Base-by-base conservation (phyloP, 1,284 basidiomycete species). In the Sanguinoderma infundibulare region DNA sequence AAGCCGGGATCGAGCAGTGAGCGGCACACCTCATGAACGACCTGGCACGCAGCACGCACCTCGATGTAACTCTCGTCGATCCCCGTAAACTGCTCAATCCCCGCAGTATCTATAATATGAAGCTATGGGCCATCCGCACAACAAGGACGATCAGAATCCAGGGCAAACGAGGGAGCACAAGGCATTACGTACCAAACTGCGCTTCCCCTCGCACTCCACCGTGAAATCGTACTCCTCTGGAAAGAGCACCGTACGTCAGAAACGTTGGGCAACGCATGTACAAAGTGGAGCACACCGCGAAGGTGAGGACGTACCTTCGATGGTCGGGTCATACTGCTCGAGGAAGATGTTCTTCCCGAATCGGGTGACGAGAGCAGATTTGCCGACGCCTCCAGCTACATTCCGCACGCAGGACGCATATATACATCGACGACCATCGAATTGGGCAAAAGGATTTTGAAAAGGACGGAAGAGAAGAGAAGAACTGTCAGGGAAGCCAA, bases 81-180 rank as follows among this genome's bases (percentile, higher is more conserved):
- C 22, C 88, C 87, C 14, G 81, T 90, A 72, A 94, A 94, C 73
- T 94, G 94, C 71, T 93, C 93, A n/a, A 90, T 89, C 12, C 95
- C 94, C 20, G 95, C 95, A 14, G 95, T 96, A 73, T 96, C 95
- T 58, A 95, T 76, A 39, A 96, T 88, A 72, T 96, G 92, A 59
- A 95, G 85, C 88, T 92, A 73, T 32, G 63, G 54, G 14, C 14
- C 12, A 47, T 30, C 28, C 46, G 15, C 3, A 10, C 30, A 15
- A 12, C 30, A 46, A 53, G 53, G 57, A 46, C 24, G 46, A 46
- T 46, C 32, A 51, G 34, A 24, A 22, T 51, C 30, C 49, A 15
- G 34, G 24, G 24, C 32, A 14, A 39, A 14, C 6, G 7, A 9
- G 10, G 20, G 24, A 34, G 49, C 49, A 35, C 32, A 24, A 34